Conservation (phyloP, 306 rosid species). For the Cucurbita pepo region DNA sequence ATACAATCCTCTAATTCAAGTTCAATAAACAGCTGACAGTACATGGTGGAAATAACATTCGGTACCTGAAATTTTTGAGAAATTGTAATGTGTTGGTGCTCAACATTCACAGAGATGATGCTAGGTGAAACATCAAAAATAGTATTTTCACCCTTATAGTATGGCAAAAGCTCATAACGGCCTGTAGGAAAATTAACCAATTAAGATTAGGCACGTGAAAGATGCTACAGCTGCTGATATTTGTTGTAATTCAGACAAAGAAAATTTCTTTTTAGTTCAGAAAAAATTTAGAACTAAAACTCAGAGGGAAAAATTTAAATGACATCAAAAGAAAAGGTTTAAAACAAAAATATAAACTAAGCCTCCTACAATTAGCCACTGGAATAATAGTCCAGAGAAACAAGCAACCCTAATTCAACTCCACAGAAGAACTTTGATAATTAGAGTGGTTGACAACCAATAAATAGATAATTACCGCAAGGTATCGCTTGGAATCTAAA, state of each 20-base stretch:
- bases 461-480: conserved; percentile 51
- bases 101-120: conserved; percentile 46
- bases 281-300: neutral
- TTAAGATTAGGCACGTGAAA: neutral
- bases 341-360: neutral
- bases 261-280: neutral
- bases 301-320: neutral
- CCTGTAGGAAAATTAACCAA: conserved; percentile 37
- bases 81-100: conserved; percentile 68
- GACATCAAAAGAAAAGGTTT: neutral
- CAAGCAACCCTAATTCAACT: neutral
- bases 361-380: neutral
- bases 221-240: neutral
- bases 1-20: neutral
- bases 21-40: neutral
- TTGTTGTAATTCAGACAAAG: conserved; percentile 3
- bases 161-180: conserved; percentile 70
- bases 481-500: conserved; percentile 71
- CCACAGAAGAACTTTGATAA: neutral
- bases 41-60: conserved; percentile 4
- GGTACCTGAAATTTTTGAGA: conserved; percentile 81
- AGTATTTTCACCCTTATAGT: conserved; percentile 93
- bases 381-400: neutral
- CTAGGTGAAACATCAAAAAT: conserved; percentile 92
- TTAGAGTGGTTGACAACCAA: neutral